Evolutionary conservation across 176 grass and related monocot genomes (phyloP).

Genomic region (Tillandsia fasciculata): DNA sequence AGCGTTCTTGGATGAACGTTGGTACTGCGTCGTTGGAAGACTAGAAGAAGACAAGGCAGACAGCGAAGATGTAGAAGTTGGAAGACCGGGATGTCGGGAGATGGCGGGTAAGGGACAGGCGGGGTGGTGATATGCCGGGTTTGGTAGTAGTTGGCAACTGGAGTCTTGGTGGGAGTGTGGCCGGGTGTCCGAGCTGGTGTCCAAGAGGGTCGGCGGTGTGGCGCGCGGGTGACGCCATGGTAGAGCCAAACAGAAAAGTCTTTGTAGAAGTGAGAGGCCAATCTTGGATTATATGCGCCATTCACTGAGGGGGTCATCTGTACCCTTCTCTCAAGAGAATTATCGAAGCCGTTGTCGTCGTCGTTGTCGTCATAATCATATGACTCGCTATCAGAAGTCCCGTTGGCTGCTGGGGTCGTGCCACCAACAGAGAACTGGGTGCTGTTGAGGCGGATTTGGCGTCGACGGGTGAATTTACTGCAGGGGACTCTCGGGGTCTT

Average conservation of each 20-base stretch:
- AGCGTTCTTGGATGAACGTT: conserved; percentile 74
- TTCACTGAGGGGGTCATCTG: conserved; percentile 22
- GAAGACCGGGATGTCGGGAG: conserved; percentile 32
- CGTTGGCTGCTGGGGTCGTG: conserved; percentile 27
- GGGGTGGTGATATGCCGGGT: conserved; percentile 18
- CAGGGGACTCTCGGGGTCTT: conserved; percentile 38
- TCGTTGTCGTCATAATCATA: conserved; percentile 13
- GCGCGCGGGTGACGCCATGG: conserved; percentile 44
- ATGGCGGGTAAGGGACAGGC: conserved; percentile 16
- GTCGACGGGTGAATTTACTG: conserved; percentile 41
- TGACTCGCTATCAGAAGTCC: conserved; percentile 24
- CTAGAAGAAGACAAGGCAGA: conserved; percentile 80
- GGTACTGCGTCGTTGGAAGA: conserved; percentile 72
- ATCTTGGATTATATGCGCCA: conserved; percentile 32
- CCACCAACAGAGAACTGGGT: conserved; percentile 35
- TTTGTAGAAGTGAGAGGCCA: conserved; percentile 69
- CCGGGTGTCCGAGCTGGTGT: conserved; percentile 43
- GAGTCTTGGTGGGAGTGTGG: conserved; percentile 20
- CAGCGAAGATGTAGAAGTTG: conserved; percentile 66
- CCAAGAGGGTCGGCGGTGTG: conserved; percentile 41
- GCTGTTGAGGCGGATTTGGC: conserved; percentile 53
- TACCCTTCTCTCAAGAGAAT: conserved; percentile 49
- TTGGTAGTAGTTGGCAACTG: conserved; percentile 30
- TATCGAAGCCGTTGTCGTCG: conserved; percentile 37
- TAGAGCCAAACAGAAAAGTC: conserved; percentile 72